Percentiles rank a stretch among this genome's conserved stretches.
phyloP scores from a whole-genome alignment of 768 basidiomycete genomes.

The Termitomyces sp. region DNA sequence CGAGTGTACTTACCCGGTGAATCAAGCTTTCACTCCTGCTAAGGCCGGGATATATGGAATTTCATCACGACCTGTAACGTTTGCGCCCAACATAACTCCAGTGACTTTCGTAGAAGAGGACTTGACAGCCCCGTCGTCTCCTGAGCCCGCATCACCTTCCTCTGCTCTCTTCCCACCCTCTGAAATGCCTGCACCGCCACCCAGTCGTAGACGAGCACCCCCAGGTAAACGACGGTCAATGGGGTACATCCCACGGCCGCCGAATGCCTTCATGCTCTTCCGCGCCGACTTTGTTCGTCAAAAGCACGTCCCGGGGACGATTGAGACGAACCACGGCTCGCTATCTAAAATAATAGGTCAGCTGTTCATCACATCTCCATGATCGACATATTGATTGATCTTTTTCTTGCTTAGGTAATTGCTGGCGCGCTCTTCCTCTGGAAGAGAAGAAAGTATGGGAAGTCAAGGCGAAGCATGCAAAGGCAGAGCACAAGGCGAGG shows the following conservation, averaged over 20 bases:
- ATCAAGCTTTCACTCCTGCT: conserved; percentile 34
- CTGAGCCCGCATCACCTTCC: conserved; percentile 32
- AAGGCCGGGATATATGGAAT: conserved; percentile 58
- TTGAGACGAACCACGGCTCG: conserved; percentile 41
- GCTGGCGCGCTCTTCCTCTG: conserved; percentile 70
- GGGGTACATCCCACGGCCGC: conserved; percentile 76
- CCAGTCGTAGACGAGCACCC: conserved; percentile 47
- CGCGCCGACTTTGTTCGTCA: conserved; percentile 78
- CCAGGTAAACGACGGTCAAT: conserved; percentile 60
- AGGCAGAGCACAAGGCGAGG: conserved; percentile 65
- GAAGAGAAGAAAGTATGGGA: conserved; percentile 77
- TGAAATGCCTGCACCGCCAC: conserved; percentile 34
- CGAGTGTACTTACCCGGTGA: neutral
- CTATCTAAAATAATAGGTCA: conserved; percentile 50
- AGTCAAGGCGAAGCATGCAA: conserved; percentile 66
- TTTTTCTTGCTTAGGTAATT: conserved; percentile 53
- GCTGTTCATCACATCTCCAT: conserved; percentile 23
- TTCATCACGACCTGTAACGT: conserved; percentile 49
- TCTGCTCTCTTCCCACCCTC: conserved; percentile 57
- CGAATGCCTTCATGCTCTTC: conserved; percentile 88
- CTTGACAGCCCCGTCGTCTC: conserved; percentile 22
- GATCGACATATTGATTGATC: conserved; percentile 23
- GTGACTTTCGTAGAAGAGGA: conserved; percentile 28
- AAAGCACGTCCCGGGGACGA: conserved; percentile 75
- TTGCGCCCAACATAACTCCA: conserved; percentile 41